These are phyloP conservation scores for Penicillium nordicum DNA, from an alignment of 2,329 filamentous ascomycete genomes.

Conservation along the genomic window DNA sequence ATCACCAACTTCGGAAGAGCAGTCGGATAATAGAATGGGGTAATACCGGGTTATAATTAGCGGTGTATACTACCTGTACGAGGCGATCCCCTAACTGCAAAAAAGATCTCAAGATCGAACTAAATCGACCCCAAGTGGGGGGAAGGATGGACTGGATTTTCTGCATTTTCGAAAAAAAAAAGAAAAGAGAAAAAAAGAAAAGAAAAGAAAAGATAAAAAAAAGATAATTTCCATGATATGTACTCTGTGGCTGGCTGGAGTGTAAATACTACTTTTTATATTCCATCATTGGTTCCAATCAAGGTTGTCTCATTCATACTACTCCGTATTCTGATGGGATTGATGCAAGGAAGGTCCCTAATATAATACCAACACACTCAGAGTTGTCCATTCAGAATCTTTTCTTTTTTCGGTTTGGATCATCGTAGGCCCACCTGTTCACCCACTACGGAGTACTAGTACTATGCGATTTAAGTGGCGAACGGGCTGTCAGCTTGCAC, in stretches of 20 bases:
- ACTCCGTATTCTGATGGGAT: too few species aligned
- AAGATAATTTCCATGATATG: neutral
- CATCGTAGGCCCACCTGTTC: slow-evolving; percentile 24
- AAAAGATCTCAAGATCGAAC: slow-evolving; percentile 19
- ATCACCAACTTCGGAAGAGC: neutral
- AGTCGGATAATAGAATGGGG: neutral
- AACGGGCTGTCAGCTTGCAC: slow-evolving; percentile 15
- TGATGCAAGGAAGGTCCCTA: slow-evolving; percentile 1
- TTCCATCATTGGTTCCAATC: neutral
- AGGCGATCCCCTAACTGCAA: neutral
- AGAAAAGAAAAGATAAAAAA: neutral
- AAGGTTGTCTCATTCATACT: neutral
- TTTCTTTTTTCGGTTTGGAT: slow-evolving; percentile 8
- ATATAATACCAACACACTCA: neutral
- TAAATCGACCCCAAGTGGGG: slow-evolving; percentile 14
- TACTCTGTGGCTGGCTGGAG: slow-evolving; percentile 15
- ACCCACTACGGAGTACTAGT: slow-evolving; percentile 5
- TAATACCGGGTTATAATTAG: slow-evolving; percentile 1
- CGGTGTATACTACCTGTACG: slow-evolving; percentile 15
- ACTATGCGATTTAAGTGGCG: slow-evolving; percentile 16
- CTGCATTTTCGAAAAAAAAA: slow-evolving; percentile 2
- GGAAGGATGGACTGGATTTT: neutral
- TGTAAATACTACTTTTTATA: neutral
- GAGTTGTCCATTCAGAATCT: neutral
- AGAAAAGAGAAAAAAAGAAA: neutral